phyloP scores from a whole-genome alignment of 805 yeast species.

The Kuraishia cidri region DNA sequence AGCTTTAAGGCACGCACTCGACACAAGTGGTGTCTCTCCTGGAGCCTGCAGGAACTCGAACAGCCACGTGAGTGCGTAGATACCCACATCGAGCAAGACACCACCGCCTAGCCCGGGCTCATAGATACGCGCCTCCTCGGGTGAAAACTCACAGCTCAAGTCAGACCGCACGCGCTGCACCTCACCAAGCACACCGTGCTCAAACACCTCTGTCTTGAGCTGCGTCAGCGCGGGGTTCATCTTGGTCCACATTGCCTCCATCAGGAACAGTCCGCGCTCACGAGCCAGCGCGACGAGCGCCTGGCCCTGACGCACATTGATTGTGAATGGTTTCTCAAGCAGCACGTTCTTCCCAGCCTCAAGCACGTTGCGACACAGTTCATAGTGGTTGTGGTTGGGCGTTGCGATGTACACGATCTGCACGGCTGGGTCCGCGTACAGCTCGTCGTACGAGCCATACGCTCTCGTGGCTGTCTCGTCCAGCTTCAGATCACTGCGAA shows the following conservation, averaged over 20 bases:
- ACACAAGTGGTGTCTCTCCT: slow-evolving; percentile 17
- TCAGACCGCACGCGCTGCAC: slow-evolving; percentile 34
- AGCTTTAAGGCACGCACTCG: slow-evolving; percentile 17
- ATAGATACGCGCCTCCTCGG: slow-evolving; percentile 20
- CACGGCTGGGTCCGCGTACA: slow-evolving; percentile 27
- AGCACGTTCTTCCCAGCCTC: slow-evolving; percentile 36
- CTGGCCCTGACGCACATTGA: slow-evolving; percentile 33
- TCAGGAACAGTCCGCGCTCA: slow-evolving; percentile 30
- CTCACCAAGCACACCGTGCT: slow-evolving; percentile 35
- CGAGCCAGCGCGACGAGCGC: slow-evolving; percentile 33
- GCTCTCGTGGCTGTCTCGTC: slow-evolving; percentile 3
- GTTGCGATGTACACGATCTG: slow-evolving; percentile 44
- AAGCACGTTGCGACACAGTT: slow-evolving; percentile 30
- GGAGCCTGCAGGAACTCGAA: slow-evolving; percentile 26
- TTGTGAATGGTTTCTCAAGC: slow-evolving; percentile 47
- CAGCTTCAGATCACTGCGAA: slow-evolving; percentile 6
- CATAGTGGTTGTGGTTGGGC: slow-evolving; percentile 40
- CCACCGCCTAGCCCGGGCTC: slow-evolving; percentile 44
- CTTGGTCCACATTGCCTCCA: slow-evolving; percentile 56
- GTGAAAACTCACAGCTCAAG: slow-evolving; percentile 13
- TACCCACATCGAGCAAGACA: slow-evolving; percentile 44
- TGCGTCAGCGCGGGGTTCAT: slow-evolving; percentile 34
- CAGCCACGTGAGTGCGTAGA: slow-evolving; percentile 38
- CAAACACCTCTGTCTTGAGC: slow-evolving; percentile 21
- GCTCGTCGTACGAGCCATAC: slow-evolving; percentile 27